phyloP scores from a whole-genome alignment of 2,329 filamentous ascomycete species.

The Fusarium sublunatum region DNA sequence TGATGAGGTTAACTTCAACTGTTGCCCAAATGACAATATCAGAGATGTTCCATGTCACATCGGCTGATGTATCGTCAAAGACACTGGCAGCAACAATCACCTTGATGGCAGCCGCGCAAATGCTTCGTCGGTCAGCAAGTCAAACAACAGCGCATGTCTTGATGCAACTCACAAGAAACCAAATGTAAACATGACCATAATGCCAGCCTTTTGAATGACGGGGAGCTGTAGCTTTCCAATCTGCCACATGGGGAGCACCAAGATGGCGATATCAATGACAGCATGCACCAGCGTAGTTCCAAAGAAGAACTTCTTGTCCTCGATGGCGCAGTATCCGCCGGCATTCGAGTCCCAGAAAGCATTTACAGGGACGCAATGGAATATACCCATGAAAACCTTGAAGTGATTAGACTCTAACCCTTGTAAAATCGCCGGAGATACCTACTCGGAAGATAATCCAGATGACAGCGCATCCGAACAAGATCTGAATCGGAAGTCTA shows the following conservation, averaged over 20 bases:
- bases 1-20: conserved; percentile 44
- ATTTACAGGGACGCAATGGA: conserved; percentile 36
- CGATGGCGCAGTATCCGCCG: conserved; percentile 22
- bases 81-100: conserved; percentile 36
- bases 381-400: conserved; percentile 35
- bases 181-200: conserved; percentile 47
- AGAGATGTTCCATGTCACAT: conserved; percentile 42
- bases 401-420: background rate
- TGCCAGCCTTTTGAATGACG: conserved; percentile 43
- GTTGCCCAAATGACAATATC: conserved; percentile 44
- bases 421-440: background rate
- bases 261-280: conserved; percentile 47
- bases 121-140: conserved; percentile 4
- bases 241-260: conserved; percentile 48
- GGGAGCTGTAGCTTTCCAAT: conserved; percentile 48
- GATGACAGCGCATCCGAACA: conserved; percentile 39
- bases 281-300: conserved; percentile 49
- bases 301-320: conserved; percentile 50
- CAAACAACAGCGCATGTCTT: accelerated
- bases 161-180: conserved; percentile 45
- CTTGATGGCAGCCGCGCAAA: conserved; percentile 38
- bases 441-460: conserved; percentile 47
- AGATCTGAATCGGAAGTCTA: conserved; percentile 44
- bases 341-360: conserved; percentile 31
- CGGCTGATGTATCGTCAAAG: conserved; percentile 24